Evolutionary conservation across 139 green algal genomes (phyloP), one percentile per base, ranked within the genome.

Genomic region (Haematococcus lacustris): DNA sequence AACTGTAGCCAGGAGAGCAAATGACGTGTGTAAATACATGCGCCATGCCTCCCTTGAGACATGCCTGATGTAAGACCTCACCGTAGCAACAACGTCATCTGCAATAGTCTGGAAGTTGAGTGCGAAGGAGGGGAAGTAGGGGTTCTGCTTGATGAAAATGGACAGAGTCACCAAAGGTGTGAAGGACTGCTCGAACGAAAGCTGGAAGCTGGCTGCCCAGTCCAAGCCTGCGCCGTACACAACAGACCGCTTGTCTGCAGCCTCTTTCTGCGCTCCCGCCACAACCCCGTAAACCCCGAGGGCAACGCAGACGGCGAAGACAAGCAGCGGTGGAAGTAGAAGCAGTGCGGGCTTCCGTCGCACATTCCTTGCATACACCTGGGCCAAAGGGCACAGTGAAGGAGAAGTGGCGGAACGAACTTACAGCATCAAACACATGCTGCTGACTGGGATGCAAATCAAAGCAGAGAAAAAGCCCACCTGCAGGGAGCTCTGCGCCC

Each of bases 1-100:
- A 85, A 51, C 66, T 68, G 61, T 33, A 68, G 7, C 32, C 57
- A 65, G 57, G 23, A 65, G 47, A 21, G n/a, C n/a, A n/a, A n/a
- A n/a, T n/a, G n/a, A n/a, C n/a, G n/a, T n/a, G n/a, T n/a, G n/a
- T n/a, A n/a, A n/a, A n/a, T n/a, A n/a, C n/a, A n/a, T n/a, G n/a
- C n/a, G n/a, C n/a, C n/a, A n/a, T n/a, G n/a, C n/a, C n/a, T n/a
- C n/a, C n/a, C n/a, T n/a, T n/a, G n/a, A n/a, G n/a, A n/a, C n/a
- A n/a, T n/a, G n/a, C n/a, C n/a, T n/a, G n/a, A n/a, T n/a, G n/a
- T n/a, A n/a, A 64, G 53, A 4, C 17, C 53, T 23, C 26, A 64
- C 53, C 53, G 9, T 7, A 23, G 53, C 53, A 23, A 64, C 23
- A 26, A 64, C 23, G 9, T 64, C 13, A 26, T 64, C 21, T 64